phyloP scores from a whole-genome alignment of 2,329 filamentous ascomycete genomes.

The Venturia carpophila region DNA sequence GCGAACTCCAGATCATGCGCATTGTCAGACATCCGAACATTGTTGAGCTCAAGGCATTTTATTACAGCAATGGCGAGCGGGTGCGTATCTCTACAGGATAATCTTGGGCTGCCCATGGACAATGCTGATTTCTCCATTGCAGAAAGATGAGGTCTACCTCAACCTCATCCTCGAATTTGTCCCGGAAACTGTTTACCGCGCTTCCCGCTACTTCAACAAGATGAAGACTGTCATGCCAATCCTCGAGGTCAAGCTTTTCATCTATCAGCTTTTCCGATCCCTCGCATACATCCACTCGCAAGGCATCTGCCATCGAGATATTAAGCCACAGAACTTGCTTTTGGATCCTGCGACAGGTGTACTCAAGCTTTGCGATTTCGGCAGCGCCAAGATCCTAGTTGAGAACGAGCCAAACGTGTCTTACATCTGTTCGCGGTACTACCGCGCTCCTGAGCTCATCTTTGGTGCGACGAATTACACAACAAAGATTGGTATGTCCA shows the following conservation, averaged over 20 bases:
- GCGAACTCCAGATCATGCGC: conserved; percentile 98
- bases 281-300: conserved; percentile 98
- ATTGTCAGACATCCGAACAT: conserved; percentile 99
- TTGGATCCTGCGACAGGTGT: conserved; percentile 86
- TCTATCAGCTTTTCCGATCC: conserved; percentile 97
- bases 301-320: conserved; percentile 97
- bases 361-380: conserved; percentile 96
- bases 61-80: conserved; percentile 97
- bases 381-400: conserved; percentile 95
- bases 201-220: conserved; percentile 98
- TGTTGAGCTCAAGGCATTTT: conserved; percentile 97
- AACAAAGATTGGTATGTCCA: conserved; percentile 87
- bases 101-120: background rate
- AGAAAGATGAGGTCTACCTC: conserved; percentile 92
- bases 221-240: conserved; percentile 99
- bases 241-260: conserved; percentile 98
- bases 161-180: conserved; percentile 98
- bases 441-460: conserved; percentile 94
- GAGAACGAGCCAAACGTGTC: conserved; percentile 99
- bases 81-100: conserved; percentile 47
- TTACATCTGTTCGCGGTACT: conserved; percentile 99
- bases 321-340: conserved; percentile 96
- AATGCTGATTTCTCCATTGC: conserved; percentile 24
- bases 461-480: conserved; percentile 99
- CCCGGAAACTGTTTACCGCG: conserved; percentile 95